Base-by-base conservation (phyloP, 2,329 filamentous ascomycete species). In the Fusarium luffae region DNA sequence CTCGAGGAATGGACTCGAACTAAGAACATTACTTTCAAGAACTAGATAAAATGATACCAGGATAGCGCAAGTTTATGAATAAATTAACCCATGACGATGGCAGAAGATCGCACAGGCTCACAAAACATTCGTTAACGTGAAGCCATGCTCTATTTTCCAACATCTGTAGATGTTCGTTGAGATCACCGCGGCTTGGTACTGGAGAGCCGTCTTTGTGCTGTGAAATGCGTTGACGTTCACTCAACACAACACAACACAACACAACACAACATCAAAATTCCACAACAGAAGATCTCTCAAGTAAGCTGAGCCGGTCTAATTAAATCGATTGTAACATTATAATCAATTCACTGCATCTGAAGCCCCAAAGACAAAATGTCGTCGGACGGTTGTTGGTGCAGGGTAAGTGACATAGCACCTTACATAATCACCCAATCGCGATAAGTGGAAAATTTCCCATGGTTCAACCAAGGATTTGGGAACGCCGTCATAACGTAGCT, bases 1-100 rank as follows among this genome's bases (percentile, higher is more conserved):
- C 77, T 90, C 54, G 82, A 86, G 5, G 89, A 91, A 77, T 91
- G 89, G 85, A 79, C 89, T 51, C 82, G 84, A 75, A 88, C 85
- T 21, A 92, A 92, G 83, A 88, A 84, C 2, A 81, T 92, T 9
- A 91, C 89, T 0, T 92, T 85, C 79, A 75, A 78, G 63, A 78
- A 80, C 52, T 81, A 60, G 41, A 40, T 54, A 27, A 16, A n/a
- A 49, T 25, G 30, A 37, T 50, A 49, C 48, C 25, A 46, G n/a
- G 16, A 47, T 28, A 63, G 14, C n/a, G 21, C 19, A 21, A 13
- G 3, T 28, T 16, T 19, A 19, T 21, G n/a, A 28, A 52, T 6
- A 43, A 23, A 6, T 11, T 11, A n/a, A 23, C 16, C 16, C 16
- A 18, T 34, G 8, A 18, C 32, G 16, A 32, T 14, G 30, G 30